Evolutionary conservation across 306 rosid genomes (phyloP).

Genomic region (Pyrus pyrifolia): DNA sequence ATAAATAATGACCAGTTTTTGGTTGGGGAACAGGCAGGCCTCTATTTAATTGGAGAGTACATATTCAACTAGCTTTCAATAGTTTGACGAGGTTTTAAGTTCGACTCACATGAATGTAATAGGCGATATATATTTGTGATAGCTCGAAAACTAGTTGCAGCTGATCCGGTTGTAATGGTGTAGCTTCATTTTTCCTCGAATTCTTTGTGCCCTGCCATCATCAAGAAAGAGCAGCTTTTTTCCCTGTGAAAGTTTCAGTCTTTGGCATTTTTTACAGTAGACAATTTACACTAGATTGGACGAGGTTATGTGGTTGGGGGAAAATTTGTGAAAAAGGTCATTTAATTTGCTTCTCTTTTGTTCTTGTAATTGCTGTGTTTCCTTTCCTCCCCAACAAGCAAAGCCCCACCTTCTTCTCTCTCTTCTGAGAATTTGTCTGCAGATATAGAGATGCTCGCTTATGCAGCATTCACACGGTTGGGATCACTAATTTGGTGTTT

Average conservation of each 20-base stretch:
- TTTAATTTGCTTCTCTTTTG: slow-evolving; percentile 10
- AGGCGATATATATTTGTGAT: too few species aligned
- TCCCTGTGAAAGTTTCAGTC: slow-evolving; percentile 7
- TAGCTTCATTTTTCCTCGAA: background rate
- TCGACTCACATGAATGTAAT: too few species aligned
- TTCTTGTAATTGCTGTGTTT: background rate
- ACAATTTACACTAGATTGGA: slow-evolving; percentile 1
- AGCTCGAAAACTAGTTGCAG: too few species aligned
- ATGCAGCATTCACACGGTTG: too few species aligned
- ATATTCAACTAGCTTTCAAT: background rate
- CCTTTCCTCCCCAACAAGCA: background rate
- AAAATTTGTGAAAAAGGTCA: background rate
- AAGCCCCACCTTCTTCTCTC: background rate
- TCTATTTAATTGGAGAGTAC: background rate
- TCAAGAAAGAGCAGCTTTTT: slow-evolving; percentile 2
- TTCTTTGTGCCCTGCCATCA: background rate
- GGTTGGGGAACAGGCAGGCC: background rate
- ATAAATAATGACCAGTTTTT: background rate
- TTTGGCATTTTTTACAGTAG: background rate
- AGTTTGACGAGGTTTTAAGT: too few species aligned
- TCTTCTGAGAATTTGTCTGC: background rate
- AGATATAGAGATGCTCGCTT: too few species aligned
- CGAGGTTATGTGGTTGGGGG: background rate
- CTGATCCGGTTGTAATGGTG: too few species aligned
- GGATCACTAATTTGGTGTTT: too few species aligned